Evolutionary conservation across 78 protist genomes (phyloP).

Genomic region (Monocercomonoides exilis): DNA sequence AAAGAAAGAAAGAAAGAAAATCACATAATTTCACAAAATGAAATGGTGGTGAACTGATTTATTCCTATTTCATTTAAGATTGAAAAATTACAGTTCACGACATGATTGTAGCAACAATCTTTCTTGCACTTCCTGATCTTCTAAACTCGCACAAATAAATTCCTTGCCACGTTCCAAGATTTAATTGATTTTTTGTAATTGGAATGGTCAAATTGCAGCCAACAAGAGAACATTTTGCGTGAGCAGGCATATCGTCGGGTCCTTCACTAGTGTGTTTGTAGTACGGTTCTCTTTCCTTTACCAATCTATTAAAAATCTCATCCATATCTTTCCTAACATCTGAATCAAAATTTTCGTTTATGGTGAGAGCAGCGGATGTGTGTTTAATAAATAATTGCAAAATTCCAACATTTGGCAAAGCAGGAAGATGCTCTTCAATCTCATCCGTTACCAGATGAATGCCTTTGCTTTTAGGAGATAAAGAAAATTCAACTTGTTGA

Average conservation of each 20-base stretch:
- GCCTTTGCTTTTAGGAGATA: slow-evolving; percentile 5
- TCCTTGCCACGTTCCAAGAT: slow-evolving; percentile 40
- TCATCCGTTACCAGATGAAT: slow-evolving; percentile 27
- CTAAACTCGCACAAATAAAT: slow-evolving; percentile 27
- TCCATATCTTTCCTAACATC: slow-evolving; percentile 21
- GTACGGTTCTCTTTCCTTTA: slow-evolving; percentile 1
- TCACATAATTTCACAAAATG: too few relatives aligned
- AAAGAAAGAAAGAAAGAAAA: too few relatives aligned
- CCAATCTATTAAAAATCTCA: background rate
- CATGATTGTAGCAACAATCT: background rate
- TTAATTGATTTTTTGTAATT: slow-evolving; percentile 24
- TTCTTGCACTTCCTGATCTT: background rate
- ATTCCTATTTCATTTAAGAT: too few relatives aligned
- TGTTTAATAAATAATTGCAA: slow-evolving; percentile 16
- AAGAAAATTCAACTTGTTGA: slow-evolving; percentile 4
- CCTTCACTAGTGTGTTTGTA: slow-evolving; percentile 31
- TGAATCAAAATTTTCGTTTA: slow-evolving; percentile 18
- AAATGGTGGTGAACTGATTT: too few relatives aligned
- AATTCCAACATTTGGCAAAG: slow-evolving; percentile 4
- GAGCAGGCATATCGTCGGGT: slow-evolving; percentile 36
- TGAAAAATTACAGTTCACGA: too few relatives aligned
- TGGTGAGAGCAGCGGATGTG: slow-evolving; percentile 29
- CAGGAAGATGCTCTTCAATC: background rate
- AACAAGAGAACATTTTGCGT: slow-evolving; percentile 22
- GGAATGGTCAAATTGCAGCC: slow-evolving; percentile 30